These are phyloP conservation scores for Scleromitrula shiraiana DNA, from an alignment of 2,329 filamentous ascomycete genomes.

Conservation along the genomic window DNA sequence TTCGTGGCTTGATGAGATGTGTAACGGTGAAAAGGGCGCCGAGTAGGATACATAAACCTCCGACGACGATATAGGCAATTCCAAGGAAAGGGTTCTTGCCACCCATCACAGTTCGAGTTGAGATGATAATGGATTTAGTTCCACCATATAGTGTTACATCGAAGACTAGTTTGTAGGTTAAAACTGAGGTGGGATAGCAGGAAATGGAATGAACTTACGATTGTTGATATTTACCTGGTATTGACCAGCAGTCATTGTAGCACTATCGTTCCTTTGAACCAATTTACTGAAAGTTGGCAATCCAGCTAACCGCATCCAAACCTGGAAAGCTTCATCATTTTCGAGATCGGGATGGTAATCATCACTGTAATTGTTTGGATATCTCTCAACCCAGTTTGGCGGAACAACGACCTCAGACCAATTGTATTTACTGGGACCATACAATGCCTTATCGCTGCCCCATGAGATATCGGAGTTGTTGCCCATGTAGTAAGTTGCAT, in stretches of 20 bases:
- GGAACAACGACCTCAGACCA: conserved; percentile 64
- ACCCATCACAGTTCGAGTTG: conserved; percentile 85
- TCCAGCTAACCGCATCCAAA: conserved; percentile 98
- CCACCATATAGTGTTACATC: conserved; percentile 70
- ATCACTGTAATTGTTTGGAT: conserved; percentile 60
- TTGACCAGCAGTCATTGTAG: conserved; percentile 57
- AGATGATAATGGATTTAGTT: conserved; percentile 83
- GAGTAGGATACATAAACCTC: conserved; percentile 83
- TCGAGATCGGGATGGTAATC: conserved; percentile 59
- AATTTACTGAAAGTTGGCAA: conserved; percentile 93
- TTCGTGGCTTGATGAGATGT: conserved; percentile 88
- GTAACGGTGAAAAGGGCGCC: conserved; percentile 83
- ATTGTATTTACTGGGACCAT: conserved; percentile 61
- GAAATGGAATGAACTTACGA: conserved; percentile 48
- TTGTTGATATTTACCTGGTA: conserved; percentile 73
- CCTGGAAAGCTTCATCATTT: conserved; percentile 78
- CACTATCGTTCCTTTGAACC: conserved; percentile 70
- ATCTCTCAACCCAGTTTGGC: conserved; percentile 73
- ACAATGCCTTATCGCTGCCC: conserved; percentile 73
- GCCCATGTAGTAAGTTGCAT: conserved; percentile 61
- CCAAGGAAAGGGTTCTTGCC: conserved; percentile 93
- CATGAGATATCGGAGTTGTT: conserved; percentile 70
- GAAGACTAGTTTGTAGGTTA: conserved; percentile 55
- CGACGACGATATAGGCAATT: conserved; percentile 91
- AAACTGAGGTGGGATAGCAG: background rate